Evolutionary conservation across 2,329 filamentous ascomycete species (phyloP).

Genomic region (Geoglossum cookeanum): DNA sequence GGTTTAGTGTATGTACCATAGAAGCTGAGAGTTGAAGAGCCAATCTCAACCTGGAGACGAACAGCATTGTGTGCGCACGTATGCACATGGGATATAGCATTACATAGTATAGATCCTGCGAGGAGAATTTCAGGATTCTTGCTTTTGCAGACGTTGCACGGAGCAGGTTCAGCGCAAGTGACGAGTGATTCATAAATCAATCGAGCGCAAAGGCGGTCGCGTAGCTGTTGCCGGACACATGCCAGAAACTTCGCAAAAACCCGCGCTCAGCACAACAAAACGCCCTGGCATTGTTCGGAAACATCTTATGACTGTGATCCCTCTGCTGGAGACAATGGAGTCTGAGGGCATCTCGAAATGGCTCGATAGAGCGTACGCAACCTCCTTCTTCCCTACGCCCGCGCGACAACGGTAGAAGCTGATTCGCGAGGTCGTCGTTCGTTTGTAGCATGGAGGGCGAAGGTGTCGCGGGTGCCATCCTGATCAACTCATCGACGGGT

Average conservation of each 20-base stretch:
- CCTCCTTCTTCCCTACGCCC: too few species aligned
- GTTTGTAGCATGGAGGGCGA: conserved; percentile 1
- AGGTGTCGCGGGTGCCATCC: not conserved
- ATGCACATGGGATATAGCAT: not conserved
- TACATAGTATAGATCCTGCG: not conserved
- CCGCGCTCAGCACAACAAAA: not conserved
- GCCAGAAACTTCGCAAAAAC: not conserved
- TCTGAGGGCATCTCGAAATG: not conserved
- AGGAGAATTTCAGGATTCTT: not conserved
- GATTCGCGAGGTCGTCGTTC: not conserved
- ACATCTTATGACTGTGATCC: not conserved
- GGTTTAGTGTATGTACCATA: not conserved
- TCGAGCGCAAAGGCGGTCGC: not conserved
- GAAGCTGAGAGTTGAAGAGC: not conserved
- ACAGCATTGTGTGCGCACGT: not conserved
- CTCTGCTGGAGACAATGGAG: not conserved
- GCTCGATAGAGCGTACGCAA: not conserved
- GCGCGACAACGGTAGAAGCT: too few species aligned
- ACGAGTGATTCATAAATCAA: not conserved
- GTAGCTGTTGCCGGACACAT: not conserved
- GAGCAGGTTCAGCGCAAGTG: not conserved
- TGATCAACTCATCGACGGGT: conserved; percentile 1
- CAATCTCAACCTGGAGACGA: not conserved
- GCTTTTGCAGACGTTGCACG: too few species aligned
- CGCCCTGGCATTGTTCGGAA: not conserved